These are phyloP conservation scores for Lithocarpus polystachyus DNA, from an alignment of 306 rosid genomes.

Conservation along the genomic window DNA sequence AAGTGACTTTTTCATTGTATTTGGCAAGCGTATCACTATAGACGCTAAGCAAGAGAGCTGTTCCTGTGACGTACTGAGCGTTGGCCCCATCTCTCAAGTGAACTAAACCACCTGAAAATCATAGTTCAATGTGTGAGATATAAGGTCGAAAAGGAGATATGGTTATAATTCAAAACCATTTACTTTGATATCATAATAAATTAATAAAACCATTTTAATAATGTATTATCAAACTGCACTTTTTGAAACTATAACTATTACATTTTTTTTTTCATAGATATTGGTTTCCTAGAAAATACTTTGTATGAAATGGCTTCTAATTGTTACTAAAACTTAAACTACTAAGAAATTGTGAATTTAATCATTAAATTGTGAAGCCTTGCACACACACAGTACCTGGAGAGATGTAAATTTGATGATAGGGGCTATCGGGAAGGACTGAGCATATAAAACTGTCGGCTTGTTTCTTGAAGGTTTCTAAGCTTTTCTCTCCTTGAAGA, in stretches of 20 bases:
- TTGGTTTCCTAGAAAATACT: too few relatives aligned
- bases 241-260: too few relatives aligned
- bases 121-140: neutral
- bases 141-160: too few relatives aligned
- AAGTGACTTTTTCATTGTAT: constrained; percentile 40
- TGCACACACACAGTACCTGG: constrained; percentile 36
- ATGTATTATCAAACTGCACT: too few relatives aligned
- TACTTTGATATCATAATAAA: neutral
- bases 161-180: too few relatives aligned
- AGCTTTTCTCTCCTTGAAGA: constrained; percentile 46
- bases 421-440: constrained; percentile 79
- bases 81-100: constrained; percentile 90
- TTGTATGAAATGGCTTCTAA: too few relatives aligned
- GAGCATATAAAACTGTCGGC: constrained; percentile 80
- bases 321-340: too few relatives aligned
- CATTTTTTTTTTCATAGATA: too few relatives aligned
- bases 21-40: constrained; percentile 64
- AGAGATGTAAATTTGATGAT: constrained; percentile 47
- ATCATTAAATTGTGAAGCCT: too few relatives aligned
- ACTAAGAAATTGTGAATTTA: neutral
- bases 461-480: constrained; percentile 50
- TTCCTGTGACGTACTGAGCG: constrained; percentile 70
- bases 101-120: constrained; percentile 53
- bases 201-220: too few relatives aligned
- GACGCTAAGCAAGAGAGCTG: constrained; percentile 45